These are phyloP conservation scores for Blastobotrys persicus DNA, from an alignment of 1,139 yeast species.

Conservation along the genomic window DNA sequence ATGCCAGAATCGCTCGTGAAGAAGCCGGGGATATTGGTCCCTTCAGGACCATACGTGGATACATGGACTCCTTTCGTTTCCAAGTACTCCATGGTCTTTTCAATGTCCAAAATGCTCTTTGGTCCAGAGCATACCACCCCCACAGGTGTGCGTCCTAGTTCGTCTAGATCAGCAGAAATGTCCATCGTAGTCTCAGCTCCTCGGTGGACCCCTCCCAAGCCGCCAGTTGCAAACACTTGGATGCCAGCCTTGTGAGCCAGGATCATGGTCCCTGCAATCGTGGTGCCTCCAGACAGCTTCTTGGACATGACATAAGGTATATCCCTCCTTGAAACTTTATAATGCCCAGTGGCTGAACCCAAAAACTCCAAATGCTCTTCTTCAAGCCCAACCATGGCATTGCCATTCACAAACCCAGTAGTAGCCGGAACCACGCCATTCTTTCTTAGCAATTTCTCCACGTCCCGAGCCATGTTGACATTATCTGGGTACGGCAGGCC, in stretches of 20 bases:
- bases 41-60: constrained; percentile 46
- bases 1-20: constrained; percentile 76
- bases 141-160: constrained; percentile 76
- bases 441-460: constrained; percentile 58
- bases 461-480: constrained; percentile 65
- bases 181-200: constrained; percentile 76
- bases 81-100: constrained; percentile 75
- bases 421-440: constrained; percentile 84
- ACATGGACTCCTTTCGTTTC: constrained; percentile 81
- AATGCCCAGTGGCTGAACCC: constrained; percentile 42
- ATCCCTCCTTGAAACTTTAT: constrained; percentile 79
- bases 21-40: constrained; percentile 77
- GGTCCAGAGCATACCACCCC: constrained; percentile 93
- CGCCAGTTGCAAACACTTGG: constrained; percentile 88
- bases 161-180: constrained; percentile 84
- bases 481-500: constrained; percentile 84
- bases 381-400: constrained; percentile 65
- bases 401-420: constrained; percentile 71
- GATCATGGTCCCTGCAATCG: constrained; percentile 88
- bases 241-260: constrained; percentile 73
- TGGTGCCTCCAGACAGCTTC: constrained; percentile 74
- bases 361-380: constrained; percentile 48
- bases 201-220: constrained; percentile 88
- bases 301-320: constrained; percentile 70
- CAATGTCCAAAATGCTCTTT: constrained; percentile 77